Evolutionary conservation across 306 rosid genomes (phyloP).

Genomic region (Prosopis cineraria): DNA sequence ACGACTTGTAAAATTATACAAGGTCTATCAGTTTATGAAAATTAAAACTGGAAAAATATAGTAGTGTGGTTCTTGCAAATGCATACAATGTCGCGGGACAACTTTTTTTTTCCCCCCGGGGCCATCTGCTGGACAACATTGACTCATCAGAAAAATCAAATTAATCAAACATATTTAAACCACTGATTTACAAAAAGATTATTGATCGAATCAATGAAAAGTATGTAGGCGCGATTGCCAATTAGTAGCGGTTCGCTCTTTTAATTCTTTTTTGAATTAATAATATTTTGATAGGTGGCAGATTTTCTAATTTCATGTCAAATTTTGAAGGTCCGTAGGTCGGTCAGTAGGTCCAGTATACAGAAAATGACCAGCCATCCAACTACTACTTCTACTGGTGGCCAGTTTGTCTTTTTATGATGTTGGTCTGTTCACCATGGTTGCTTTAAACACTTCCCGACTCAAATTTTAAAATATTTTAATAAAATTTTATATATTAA

Average conservation of each 20-base stretch:
- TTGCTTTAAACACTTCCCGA: too few relatives aligned
- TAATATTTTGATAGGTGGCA: neutral
- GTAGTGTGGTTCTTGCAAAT: neutral
- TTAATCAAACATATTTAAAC: neutral
- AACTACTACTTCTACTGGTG: too few relatives aligned
- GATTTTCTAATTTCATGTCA: neutral
- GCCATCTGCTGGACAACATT: neutral
- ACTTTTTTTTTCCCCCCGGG: neutral
- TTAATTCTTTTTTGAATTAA: neutral
- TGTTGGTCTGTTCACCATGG: neutral
- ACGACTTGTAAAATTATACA: too few relatives aligned
- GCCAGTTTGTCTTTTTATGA: neutral
- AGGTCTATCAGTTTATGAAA: neutral
- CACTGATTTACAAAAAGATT: neutral
- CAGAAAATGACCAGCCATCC: too few relatives aligned
- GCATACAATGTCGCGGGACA: neutral
- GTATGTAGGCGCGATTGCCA: neutral
- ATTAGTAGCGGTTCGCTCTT: neutral
- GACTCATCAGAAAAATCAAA: neutral
- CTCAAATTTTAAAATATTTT: too few relatives aligned
- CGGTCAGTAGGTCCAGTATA: too few relatives aligned
- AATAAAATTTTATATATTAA: too few relatives aligned
- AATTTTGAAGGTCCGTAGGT: too few relatives aligned
- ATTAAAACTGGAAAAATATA: neutral
- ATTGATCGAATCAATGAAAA: neutral